Evolutionary conservation across 2,329 filamentous ascomycete species (phyloP).

Genomic region (Tolypocladium capitatum): DNA sequence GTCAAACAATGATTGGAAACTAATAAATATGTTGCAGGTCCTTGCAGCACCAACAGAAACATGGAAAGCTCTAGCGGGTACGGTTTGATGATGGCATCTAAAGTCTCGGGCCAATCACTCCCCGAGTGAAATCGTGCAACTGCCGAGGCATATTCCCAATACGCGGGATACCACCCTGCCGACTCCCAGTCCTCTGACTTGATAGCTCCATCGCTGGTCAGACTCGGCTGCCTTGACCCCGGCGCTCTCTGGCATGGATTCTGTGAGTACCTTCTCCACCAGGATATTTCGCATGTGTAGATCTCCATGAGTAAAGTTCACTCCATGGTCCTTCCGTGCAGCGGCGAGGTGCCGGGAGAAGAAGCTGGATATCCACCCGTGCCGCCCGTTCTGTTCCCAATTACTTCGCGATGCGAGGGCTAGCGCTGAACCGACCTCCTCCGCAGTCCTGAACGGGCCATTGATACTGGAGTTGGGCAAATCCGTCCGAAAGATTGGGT

Average conservation of each 20-base stretch:
- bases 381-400: neutral
- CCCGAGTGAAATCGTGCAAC: slow-evolving; percentile 1
- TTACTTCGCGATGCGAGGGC: slow-evolving; percentile 1
- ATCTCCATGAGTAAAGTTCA: slow-evolving; percentile 5
- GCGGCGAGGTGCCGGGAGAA: slow-evolving; percentile 1
- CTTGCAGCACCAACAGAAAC: neutral
- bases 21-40: neutral
- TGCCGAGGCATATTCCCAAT: slow-evolving; percentile 5
- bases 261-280: slow-evolving; percentile 1
- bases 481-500: neutral
- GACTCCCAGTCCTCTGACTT: slow-evolving; percentile 5
- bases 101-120: slow-evolving; percentile 3
- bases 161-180: slow-evolving; percentile 5
- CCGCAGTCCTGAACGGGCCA: slow-evolving; percentile 2
- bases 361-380: slow-evolving; percentile 2
- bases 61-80: slow-evolving; percentile 4
- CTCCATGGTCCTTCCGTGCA: slow-evolving; percentile 1
- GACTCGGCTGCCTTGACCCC: neutral
- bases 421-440: slow-evolving; percentile 2
- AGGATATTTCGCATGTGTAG: slow-evolving; percentile 4
- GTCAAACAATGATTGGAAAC: neutral
- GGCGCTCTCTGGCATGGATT: neutral
- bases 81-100: slow-evolving; percentile 2
- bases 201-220: neutral
- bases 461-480: slow-evolving; percentile 1